Percentiles rank a stretch among this genome's conserved stretches.
Evolutionary conservation across 108 stramenopile species (phyloP).

Genomic region (Aurantiochytrium sp.): DNA sequence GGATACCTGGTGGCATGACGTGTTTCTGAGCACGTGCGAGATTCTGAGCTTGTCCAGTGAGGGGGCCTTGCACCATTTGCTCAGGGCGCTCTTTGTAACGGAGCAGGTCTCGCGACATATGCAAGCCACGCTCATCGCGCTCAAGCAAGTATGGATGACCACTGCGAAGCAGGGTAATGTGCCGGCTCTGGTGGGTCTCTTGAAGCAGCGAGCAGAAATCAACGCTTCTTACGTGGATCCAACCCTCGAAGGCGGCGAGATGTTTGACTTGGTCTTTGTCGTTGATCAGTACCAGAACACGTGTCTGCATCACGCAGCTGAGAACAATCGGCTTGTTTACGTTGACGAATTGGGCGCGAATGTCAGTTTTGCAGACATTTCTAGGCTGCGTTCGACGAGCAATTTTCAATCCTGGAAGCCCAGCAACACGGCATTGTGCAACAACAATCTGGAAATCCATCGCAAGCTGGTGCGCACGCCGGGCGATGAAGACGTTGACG

Average conservation of each 20-base stretch:
- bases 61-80: neutral
- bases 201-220: neutral
- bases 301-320: neutral
- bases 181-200: neutral
- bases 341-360: neutral
- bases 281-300: neutral
- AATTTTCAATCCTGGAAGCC: neutral
- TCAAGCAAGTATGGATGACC: neutral
- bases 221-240: neutral
- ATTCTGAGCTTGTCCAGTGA: neutral
- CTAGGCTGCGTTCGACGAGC: neutral
- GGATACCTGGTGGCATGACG: neutral
- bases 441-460: neutral
- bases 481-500: neutral
- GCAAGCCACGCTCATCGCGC: neutral
- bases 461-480: neutral
- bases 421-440: neutral
- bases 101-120: neutral
- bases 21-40: neutral
- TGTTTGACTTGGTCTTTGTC: neutral
- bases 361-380: neutral
- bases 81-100: neutral
- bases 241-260: neutral
- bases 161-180: neutral
- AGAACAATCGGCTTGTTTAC: neutral